These are phyloP conservation scores for Penicillium hesseltinei DNA, from an alignment of 2,329 filamentous ascomycete species.

Conservation along the genomic window DNA sequence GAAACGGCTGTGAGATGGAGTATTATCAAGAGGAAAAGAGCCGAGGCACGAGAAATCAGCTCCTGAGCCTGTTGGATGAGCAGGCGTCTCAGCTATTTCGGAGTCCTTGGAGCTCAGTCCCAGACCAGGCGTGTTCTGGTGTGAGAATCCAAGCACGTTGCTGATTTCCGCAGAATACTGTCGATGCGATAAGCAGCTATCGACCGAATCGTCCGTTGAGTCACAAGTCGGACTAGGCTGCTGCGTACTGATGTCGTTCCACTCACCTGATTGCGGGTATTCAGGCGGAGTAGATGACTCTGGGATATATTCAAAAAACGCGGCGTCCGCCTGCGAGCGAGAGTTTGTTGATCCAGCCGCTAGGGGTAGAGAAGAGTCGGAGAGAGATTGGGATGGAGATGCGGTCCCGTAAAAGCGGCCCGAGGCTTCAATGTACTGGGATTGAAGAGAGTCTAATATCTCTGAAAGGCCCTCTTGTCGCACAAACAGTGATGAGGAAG, in stretches of 20 bases:
- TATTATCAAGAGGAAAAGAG: neutral
- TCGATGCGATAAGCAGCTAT: neutral
- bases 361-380: neutral
- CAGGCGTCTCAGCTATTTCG: conserved; percentile 27
- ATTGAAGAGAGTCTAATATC: conserved; percentile 1
- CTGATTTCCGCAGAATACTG: neutral
- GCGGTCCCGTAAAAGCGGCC: neutral
- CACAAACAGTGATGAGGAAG: neutral
- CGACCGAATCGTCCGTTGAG: neutral
- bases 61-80: neutral
- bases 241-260: neutral
- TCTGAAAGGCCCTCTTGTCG: neutral
- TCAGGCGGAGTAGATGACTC: neutral
- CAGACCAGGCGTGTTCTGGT: neutral
- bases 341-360: neutral
- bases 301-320: neutral
- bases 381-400: neutral
- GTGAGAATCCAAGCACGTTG: neutral
- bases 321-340: neutral
- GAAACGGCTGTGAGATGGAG: neutral
- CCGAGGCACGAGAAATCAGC: neutral
- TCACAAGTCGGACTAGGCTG: neutral
- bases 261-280: neutral
- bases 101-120: neutral
- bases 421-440: neutral